Conservation (phyloP, 2,329 filamentous ascomycete species). For the Penicillium sp. region DNA sequence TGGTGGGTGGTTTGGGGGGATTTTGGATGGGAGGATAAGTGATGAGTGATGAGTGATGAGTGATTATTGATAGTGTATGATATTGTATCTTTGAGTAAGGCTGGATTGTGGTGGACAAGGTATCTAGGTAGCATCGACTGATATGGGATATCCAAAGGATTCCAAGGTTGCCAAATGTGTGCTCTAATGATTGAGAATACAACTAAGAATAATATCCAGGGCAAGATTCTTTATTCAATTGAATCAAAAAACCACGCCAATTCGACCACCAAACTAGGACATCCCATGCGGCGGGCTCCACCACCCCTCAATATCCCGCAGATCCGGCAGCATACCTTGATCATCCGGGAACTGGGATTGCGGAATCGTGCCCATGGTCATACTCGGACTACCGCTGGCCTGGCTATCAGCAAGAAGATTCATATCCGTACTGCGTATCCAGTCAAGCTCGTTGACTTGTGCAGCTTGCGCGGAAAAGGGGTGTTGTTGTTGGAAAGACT, state of each 20-base stretch:
- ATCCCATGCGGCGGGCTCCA: constrained; percentile 31
- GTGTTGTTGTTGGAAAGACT: constrained; percentile 17
- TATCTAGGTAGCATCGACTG: not conserved
- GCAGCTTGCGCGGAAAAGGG: constrained; percentile 9
- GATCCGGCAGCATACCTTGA: constrained; percentile 21
- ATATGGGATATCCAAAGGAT: not conserved
- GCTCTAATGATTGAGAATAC: not conserved
- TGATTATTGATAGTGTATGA: not conserved
- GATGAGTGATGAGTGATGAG: constrained; percentile 11
- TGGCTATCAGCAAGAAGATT: constrained; percentile 28
- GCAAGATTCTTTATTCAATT: not conserved
- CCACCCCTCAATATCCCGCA: constrained; percentile 36
- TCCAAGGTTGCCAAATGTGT: not conserved
- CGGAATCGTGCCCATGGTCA: constrained; percentile 9
- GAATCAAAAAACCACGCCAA: no score
- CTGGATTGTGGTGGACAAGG: not conserved
- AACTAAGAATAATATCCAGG: not conserved
- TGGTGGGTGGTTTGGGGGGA: constrained; percentile 14
- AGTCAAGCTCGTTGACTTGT: constrained; percentile 30
- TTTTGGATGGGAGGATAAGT: constrained; percentile 13
- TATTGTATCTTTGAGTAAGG: not conserved
- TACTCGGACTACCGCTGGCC: constrained; percentile 6
- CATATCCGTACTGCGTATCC: constrained; percentile 33
- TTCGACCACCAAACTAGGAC: constrained; percentile 12
- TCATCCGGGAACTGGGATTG: constrained; percentile 18